Base-by-base conservation (phyloP, 2,329 filamentous ascomycete genomes). In the Tothia fuscella region DNA sequence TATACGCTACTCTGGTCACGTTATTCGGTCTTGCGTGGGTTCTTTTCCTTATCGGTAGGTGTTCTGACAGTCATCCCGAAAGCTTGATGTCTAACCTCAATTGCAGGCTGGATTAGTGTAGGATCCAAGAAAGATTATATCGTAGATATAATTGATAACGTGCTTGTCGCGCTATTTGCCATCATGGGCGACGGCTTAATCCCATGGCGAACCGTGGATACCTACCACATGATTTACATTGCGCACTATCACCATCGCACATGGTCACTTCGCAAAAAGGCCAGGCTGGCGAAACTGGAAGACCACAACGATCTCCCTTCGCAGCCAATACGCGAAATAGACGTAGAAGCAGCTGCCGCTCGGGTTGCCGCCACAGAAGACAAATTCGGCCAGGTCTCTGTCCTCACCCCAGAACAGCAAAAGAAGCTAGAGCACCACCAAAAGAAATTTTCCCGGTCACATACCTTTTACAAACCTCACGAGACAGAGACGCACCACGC, bases 381-480 rank as follows among this genome's bases (percentile, higher is more conserved):
- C 42, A 57, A 70, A 30, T 48, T 48, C 6, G 52, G 54, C 13
- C 70, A 78, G 51, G 72, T 67, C 47, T 75, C 75, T 0, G 79
- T 85, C 3, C 66, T 91, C 3, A 77, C 67, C 1, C 60, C 59
- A 5, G 60, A 71, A 45, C 81, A 91, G 56, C 80, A 87, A 53
- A 69, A 70, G 46, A 74, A 71, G 37, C 70, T 93, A 7, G 70
- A 78, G 38, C 79, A 91, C 55, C 85, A 93, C 53, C 81, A 88
- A 54, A 71, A 68, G 50, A 89, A 88, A 53, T 82, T 91, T 53
- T 72, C 80, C 54, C 85, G 81, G 50, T 86, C 80, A 0, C 85
- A 93, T 57, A 87, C 82, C 5, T 93, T 89, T 59, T 93, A 93
- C 67, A 88, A 88, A 53, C 84, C 85, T 0, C 81, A 93, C 58